These are phyloP conservation scores for Podaxis mareebaensis DNA, from an alignment of 768 basidiomycete genomes.

Conservation along the genomic window DNA sequence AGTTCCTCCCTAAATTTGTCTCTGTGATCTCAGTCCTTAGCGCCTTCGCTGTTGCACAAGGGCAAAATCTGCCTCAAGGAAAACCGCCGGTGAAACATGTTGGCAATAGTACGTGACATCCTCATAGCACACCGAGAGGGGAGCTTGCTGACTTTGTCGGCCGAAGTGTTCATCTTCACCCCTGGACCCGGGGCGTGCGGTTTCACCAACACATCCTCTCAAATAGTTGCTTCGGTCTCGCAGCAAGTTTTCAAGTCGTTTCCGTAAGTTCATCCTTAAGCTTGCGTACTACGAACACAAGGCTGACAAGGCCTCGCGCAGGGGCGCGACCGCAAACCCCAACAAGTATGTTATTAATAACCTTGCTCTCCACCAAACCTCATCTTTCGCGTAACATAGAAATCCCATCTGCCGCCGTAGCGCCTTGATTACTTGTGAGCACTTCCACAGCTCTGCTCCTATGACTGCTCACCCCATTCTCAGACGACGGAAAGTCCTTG, in stretches of 20 bases:
- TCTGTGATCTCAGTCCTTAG: neutral
- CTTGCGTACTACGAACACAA: neutral
- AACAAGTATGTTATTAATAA: constrained; percentile 23
- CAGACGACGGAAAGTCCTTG: constrained; percentile 26
- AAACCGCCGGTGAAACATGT: neutral
- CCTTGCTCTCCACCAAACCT: neutral
- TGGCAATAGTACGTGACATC: constrained; percentile 4
- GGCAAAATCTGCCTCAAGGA: neutral
- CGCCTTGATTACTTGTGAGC: constrained; percentile 28
- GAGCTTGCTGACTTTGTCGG: neutral
- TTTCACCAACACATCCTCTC: constrained; percentile 32
- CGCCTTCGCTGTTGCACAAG: neutral
- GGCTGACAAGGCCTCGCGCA: constrained; percentile 1
- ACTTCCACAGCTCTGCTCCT: neutral
- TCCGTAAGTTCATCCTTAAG: constrained; percentile 28
- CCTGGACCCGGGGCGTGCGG: constrained; percentile 42
- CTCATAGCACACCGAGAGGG: neutral
- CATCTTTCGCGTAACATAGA: constrained; percentile 14
- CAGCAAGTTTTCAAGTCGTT: constrained; percentile 30
- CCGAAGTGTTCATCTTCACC: constrained; percentile 33
- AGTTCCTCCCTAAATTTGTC: neutral
- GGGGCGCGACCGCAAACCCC: constrained; percentile 28
- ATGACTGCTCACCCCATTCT: neutral
- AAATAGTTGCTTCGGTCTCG: constrained; percentile 39
- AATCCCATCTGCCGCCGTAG: constrained; percentile 34